A percentile compares a stretch with the other conserved stretches of the same genome.
Conservation (phyloP, 1,284 basidiomycete species). For the Irpex rosettiformis region DNA sequence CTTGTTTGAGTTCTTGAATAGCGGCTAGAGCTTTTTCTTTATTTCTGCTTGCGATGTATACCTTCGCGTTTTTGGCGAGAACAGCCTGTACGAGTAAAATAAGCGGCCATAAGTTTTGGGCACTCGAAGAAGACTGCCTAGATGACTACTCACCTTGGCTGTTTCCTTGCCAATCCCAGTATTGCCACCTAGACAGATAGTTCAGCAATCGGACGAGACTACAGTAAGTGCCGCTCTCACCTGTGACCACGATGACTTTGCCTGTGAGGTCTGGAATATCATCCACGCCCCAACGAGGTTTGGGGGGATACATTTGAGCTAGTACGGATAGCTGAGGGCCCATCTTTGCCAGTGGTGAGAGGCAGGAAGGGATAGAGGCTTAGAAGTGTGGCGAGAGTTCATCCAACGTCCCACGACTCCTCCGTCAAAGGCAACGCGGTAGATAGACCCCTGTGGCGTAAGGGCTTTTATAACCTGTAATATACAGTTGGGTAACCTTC, state of each 20-base stretch:
- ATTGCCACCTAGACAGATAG: slow-evolving; percentile 18
- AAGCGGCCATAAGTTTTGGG: too few species aligned
- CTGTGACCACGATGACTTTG: slow-evolving; percentile 22
- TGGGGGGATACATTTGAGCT: slow-evolving; percentile 15
- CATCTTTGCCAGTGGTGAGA: too few species aligned
- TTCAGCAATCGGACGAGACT: not conserved
- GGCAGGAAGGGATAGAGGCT: too few species aligned
- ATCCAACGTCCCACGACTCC: too few species aligned
- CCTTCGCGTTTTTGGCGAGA: slow-evolving; percentile 39
- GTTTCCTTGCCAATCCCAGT: slow-evolving; percentile 23
- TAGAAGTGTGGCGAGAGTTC: too few species aligned
- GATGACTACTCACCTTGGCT: slow-evolving; percentile 16
- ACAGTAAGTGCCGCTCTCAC: not conserved
- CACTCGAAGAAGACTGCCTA: too few species aligned
- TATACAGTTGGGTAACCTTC: too few species aligned
- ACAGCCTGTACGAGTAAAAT: slow-evolving; percentile 17
- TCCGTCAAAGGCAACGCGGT: too few species aligned
- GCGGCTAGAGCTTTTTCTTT: slow-evolving; percentile 34
- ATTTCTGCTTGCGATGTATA: slow-evolving; percentile 47
- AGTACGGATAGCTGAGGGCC: not conserved
- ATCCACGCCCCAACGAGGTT: slow-evolving; percentile 17
- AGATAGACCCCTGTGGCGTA: too few species aligned
- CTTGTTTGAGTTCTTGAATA: slow-evolving; percentile 37
- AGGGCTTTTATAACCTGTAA: too few species aligned
- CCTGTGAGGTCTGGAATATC: slow-evolving; percentile 20